Evolutionary conservation across 1,139 yeast species (phyloP).

Genomic region (Debaryomyces fabryi): DNA sequence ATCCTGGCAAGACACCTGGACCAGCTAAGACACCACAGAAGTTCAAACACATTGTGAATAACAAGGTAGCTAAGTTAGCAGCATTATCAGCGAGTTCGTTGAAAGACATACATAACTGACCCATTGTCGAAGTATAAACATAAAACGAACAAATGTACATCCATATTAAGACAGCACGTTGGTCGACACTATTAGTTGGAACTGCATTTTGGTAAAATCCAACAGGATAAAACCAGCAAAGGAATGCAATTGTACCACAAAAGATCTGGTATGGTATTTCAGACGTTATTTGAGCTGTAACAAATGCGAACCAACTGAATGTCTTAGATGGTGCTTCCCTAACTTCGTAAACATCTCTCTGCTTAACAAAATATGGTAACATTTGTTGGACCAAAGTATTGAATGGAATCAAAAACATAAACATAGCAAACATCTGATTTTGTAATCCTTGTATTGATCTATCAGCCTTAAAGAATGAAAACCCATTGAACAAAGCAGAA

Average conservation of each 20-base stretch:
- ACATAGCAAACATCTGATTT: slow-evolving; percentile 67
- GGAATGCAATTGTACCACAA: slow-evolving; percentile 39
- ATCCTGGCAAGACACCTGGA: slow-evolving; percentile 50
- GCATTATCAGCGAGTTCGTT: slow-evolving; percentile 72
- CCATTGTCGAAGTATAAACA: slow-evolving; percentile 64
- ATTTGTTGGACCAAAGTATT: slow-evolving; percentile 71
- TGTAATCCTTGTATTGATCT: slow-evolving; percentile 61
- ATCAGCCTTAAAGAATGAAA: slow-evolving; percentile 70
- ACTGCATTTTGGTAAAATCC: slow-evolving; percentile 40
- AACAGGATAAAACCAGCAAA: slow-evolving; percentile 47
- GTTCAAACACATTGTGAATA: slow-evolving; percentile 68
- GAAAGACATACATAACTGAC: slow-evolving; percentile 65
- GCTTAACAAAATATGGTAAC: slow-evolving; percentile 69
- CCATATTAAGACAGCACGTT: slow-evolving; percentile 71
- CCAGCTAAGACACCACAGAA: slow-evolving; percentile 85
- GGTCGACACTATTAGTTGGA: slow-evolving; percentile 29
- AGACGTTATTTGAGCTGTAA: slow-evolving; percentile 36
- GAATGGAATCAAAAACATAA: slow-evolving; percentile 67
- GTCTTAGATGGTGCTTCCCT: slow-evolving; percentile 79
- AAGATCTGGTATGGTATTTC: slow-evolving; percentile 39
- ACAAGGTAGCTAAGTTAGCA: slow-evolving; percentile 63
- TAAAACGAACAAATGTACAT: slow-evolving; percentile 56
- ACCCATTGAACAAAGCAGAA: slow-evolving; percentile 68
- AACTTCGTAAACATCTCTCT: slow-evolving; percentile 83
- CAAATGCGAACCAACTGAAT: slow-evolving; percentile 52